These are phyloP conservation scores for Rhizophlyctis rosea DNA, from an alignment of 192 early-diverging fungal genomes.

Conservation along the genomic window DNA sequence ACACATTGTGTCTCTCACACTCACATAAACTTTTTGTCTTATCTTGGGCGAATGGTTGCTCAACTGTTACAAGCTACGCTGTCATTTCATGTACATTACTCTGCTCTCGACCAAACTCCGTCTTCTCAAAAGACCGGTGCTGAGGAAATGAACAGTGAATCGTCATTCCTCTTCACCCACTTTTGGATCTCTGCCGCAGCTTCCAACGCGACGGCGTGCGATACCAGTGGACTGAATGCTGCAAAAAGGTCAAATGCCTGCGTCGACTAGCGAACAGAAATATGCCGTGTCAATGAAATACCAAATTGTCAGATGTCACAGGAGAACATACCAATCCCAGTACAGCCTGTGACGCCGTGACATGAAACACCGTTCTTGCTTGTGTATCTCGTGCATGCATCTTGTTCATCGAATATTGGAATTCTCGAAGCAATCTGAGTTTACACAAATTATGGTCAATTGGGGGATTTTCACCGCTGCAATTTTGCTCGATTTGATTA, in stretches of 20 bases:
- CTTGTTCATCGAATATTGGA: slow-evolving; percentile 16
- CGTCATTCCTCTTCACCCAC: slow-evolving; percentile 50
- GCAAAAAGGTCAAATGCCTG: slow-evolving; percentile 28
- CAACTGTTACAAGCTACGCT: too few relatives aligned
- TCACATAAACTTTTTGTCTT: too few relatives aligned
- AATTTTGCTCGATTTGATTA: too few relatives aligned
- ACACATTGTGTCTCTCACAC: too few relatives aligned
- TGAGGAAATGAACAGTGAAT: slow-evolving; percentile 18
- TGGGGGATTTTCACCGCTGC: too few relatives aligned
- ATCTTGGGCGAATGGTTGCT: too few relatives aligned
- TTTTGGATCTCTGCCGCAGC: slow-evolving; percentile 53
- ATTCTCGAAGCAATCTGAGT: slow-evolving; percentile 22
- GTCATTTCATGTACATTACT: too few relatives aligned
- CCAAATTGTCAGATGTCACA: neutral
- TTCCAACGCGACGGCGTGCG: slow-evolving; percentile 52
- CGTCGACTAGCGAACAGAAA: slow-evolving; percentile 24
- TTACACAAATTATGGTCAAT: too few relatives aligned
- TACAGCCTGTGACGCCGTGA: slow-evolving; percentile 16
- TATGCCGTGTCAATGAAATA: slow-evolving; percentile 1
- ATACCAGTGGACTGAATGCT: slow-evolving; percentile 34
- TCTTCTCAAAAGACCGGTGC: too few relatives aligned
- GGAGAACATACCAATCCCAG: slow-evolving; percentile 12
- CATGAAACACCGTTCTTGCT: slow-evolving; percentile 4
- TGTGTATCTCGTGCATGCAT: slow-evolving; percentile 5
- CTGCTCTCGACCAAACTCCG: too few relatives aligned